Base-by-base conservation (phyloP, 163 green algal genomes). In the Coccomyxa subellipsoidea region DNA sequence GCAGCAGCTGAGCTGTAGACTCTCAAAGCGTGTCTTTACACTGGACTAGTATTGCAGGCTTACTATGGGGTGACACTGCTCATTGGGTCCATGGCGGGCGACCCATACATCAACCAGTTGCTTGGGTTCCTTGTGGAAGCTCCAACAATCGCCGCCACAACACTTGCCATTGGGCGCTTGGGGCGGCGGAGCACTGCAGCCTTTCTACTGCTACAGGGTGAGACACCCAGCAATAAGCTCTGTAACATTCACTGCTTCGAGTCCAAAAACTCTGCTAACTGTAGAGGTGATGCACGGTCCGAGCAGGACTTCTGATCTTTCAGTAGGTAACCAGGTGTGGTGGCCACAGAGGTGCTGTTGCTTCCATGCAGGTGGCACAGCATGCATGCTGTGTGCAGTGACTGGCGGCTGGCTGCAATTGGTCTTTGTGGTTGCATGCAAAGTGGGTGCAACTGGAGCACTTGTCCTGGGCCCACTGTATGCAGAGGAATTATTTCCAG, bases 401-500 rank as follows among this genome's bases (percentile, higher is more conserved):
- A 72, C 69, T 6, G 32, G 47, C 27, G 47, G 59, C 47, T 71
- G 59, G 27, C 47, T 78, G 7, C 82, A 80, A 32, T 54, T 83
- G 5, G 77, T 80, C 34, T 73, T 88, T n/a, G 73, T 84, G 10
- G 71, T 85, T 72, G 82, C 76, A 0, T 47, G 82, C 4, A 80
- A 84, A 23, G 81, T 87, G 69, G 87, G 85, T 34, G 47, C 88
- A n/a, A 83, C 85, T 4, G 83, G 54, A 31, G 82, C 80, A 1
- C 69, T 85, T 15, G 53, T 75, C 72, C 77, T 82, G 0, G 31
- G 32, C 15, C 70, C 18, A 18, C 23, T 77, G n/a, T 77, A 40
- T 34, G 18, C 70, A 39, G 70, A 77, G 70, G 70, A 85, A 54
- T 37, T 82, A 15, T 82, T 82, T 35, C 78, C 78, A 21, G 47